Conservation (phyloP, 345 rosid species). For the Moricandia moricandioides region DNA sequence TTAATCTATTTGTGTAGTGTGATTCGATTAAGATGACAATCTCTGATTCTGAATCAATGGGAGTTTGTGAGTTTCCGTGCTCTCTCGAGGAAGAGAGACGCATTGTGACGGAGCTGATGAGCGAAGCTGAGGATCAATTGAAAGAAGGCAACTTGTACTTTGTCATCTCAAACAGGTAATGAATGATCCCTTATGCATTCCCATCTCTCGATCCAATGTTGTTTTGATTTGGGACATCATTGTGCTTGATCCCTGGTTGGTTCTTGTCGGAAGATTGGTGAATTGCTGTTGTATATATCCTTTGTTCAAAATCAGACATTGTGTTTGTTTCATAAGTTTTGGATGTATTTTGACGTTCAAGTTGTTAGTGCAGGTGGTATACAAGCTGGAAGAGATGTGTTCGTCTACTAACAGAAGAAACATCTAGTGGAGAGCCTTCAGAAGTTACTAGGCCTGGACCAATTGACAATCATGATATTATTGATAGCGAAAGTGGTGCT, state of each 20-base stretch:
- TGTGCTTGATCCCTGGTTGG: too few relatives aligned
- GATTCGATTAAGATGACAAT: not conserved
- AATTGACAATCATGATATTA: not conserved
- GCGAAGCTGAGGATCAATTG: not conserved
- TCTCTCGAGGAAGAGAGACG: not conserved
- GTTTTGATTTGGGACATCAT: too few relatives aligned
- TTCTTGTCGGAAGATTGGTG: not conserved
- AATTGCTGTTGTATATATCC: not conserved
- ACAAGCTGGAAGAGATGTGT: not conserved
- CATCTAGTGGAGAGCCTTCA: not conserved
- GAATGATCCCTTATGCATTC: not conserved
- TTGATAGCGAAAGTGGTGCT: not conserved
- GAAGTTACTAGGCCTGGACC: not conserved
- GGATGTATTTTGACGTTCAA: not conserved
- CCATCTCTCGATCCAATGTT: too few relatives aligned
- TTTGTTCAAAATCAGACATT: not conserved
- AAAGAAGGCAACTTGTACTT: not conserved
- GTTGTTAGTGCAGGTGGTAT: not conserved
- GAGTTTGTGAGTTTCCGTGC: not conserved
- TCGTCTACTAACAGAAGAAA: not conserved
- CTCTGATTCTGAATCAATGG: not conserved
- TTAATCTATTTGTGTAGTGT: not conserved
- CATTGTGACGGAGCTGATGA: not conserved
- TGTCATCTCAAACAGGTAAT: not conserved
- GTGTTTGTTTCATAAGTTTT: not conserved